These are phyloP conservation scores for Sclerotinia borealis DNA, from an alignment of 2,329 filamentous ascomycete genomes.

Conservation along the genomic window DNA sequence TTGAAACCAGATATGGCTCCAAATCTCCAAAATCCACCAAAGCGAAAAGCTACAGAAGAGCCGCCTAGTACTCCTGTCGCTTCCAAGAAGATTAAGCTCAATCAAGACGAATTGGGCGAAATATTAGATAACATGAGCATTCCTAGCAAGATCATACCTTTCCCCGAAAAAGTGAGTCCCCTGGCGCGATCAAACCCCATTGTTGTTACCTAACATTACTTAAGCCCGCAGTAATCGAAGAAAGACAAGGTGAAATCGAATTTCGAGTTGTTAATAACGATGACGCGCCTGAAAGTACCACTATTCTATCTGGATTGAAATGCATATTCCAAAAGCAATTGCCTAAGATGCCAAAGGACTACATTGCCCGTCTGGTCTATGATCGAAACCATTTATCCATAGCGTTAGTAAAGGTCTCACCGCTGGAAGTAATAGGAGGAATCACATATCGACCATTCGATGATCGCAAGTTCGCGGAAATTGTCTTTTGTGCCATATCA, in stretches of 20 bases:
- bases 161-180: slow-evolving; percentile 71
- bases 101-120: slow-evolving; percentile 39
- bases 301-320: slow-evolving; percentile 92
- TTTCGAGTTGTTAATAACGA: slow-evolving; percentile 99
- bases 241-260: slow-evolving; percentile 89
- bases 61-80: slow-evolving; percentile 52
- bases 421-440: slow-evolving; percentile 89
- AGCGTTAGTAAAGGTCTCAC: slow-evolving; percentile 86
- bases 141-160: slow-evolving; percentile 66
- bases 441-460: slow-evolving; percentile 97
- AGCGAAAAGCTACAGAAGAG: slow-evolving; percentile 69
- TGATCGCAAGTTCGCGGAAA: slow-evolving; percentile 88
- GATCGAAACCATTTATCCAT: slow-evolving; percentile 94
- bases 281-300: slow-evolving; percentile 76
- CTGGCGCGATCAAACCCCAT: background rate
- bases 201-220: background rate
- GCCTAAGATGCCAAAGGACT: slow-evolving; percentile 99
- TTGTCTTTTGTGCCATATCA: slow-evolving; percentile 96
- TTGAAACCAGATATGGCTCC: background rate
- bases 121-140: slow-evolving; percentile 42
- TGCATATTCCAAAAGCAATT: slow-evolving; percentile 98
- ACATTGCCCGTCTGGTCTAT: slow-evolving; percentile 95
- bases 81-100: slow-evolving; percentile 57
- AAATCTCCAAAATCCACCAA: slow-evolving; percentile 31
- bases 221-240: slow-evolving; percentile 83